Base-by-base conservation (phyloP, 1,284 basidiomycete species). In the Cryptococcus deneoformans region DNA sequence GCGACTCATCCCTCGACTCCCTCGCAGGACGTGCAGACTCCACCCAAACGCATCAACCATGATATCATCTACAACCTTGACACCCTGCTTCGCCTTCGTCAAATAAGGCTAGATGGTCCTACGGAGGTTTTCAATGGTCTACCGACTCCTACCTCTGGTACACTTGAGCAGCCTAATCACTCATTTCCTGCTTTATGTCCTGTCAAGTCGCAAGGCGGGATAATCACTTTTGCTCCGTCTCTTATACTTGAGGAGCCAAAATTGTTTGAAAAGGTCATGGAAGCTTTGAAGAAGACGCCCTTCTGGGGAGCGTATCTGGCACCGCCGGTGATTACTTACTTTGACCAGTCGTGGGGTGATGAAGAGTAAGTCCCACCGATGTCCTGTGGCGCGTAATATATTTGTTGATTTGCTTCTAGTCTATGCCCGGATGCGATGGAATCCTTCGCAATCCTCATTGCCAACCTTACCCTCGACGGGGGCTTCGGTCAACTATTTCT, bases 261-360 rank as follows among this genome's bases (percentile, higher is more conserved):
- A 1, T 58, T 62, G 46, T 64, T 73, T 34, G 53, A 44, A 5
- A 60, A 63, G 1, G 63, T 71, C 5, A 65, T 73, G 65, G 53
- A 57, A 9, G 46, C 61, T 6, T 60, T 73, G 29, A 54, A 64
- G 40, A 42, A 54, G 0, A 58, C 51, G 1, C 53, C 57, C 1
- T 47, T 50, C 43, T 75, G 73, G 71, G 71, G 58, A 0, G 67
- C 71, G 1, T 75, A 75, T 59, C 38, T 73, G 24, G 49, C 58
- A 2, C 73, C 73, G 11, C 24, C 56, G 2, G 64, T 67, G 1
- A 16, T 75, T n/a, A 51, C 65, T n/a, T 70, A 66, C 60, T 54
- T 57, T 20, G 50, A 66, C 7, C 35, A 58, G 16, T 61, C 65
- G 1, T 67, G 66, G 68, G 42, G 16, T 5, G 34, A 52, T 6